A percentile compares a stretch with the other conserved stretches of the same genome.
Conservation (phyloP, 129 eudicot species). For the Saussurea involucrata region DNA sequence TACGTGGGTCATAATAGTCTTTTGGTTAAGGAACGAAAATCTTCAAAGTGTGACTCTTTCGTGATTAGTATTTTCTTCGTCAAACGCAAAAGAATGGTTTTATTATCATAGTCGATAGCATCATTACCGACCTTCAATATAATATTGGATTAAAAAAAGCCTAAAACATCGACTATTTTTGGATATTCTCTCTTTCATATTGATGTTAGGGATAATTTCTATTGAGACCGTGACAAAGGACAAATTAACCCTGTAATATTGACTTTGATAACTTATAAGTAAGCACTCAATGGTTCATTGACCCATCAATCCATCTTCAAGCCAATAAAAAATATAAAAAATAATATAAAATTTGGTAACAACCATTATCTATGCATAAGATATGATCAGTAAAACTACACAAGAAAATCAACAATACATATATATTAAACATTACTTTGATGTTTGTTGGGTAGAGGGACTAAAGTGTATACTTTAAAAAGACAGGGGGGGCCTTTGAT, state of each 20-base stretch:
- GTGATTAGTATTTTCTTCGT: neutral
- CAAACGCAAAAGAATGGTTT: neutral
- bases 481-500: neutral
- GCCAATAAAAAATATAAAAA: neutral
- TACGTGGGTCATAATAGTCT: neutral
- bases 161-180: neutral
- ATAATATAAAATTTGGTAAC: neutral
- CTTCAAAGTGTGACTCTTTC: neutral
- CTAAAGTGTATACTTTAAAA: neutral
- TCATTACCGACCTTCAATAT: neutral
- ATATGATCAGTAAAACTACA: neutral
- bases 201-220: too few relatives aligned
- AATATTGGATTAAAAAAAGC: neutral
- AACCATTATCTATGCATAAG: too few relatives aligned
- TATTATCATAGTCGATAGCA: neutral
- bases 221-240: neutral
- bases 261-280: neutral
- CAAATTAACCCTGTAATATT: neutral
- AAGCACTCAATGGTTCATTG: neutral
- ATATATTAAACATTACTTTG: neutral
- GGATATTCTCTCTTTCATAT: neutral
- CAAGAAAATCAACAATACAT: too few relatives aligned
- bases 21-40: neutral
- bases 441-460: conserved; percentile 1
- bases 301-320: neutral